phyloP scores from a whole-genome alignment of 371 early-diverging fungal species.

The Massospora cicadina region DNA sequence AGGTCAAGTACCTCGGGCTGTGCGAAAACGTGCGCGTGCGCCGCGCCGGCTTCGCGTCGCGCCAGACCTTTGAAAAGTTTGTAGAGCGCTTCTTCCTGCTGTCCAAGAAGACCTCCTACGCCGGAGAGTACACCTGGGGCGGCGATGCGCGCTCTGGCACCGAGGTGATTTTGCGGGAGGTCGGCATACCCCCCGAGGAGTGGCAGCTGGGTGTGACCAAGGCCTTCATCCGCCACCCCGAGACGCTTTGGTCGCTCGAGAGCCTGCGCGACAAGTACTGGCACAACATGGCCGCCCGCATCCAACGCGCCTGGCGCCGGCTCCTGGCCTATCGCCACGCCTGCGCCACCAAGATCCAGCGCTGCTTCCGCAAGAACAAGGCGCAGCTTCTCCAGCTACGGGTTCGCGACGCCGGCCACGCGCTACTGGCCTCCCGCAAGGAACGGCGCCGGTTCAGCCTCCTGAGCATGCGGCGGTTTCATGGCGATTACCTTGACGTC shows the following conservation, averaged over 20 bases:
- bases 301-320: constrained; percentile 79
- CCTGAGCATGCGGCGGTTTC: constrained; percentile 62
- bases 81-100: constrained; percentile 59
- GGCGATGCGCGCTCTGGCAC: constrained; percentile 55
- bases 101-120: constrained; percentile 64
- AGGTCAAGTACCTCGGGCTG: constrained; percentile 88
- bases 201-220: constrained; percentile 93
- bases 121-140: constrained; percentile 72
- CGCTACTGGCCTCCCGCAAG: constrained; percentile 74
- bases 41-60: constrained; percentile 91
- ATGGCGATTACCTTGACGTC: constrained; percentile 82
- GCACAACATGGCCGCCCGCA: constrained; percentile 88
- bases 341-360: constrained; percentile 59
- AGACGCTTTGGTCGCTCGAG: constrained; percentile 87
- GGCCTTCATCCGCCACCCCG: constrained; percentile 88
- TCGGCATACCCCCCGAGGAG: constrained; percentile 66
- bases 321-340: constrained; percentile 54
- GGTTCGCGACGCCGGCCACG: constrained; percentile 81
- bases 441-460: constrained; percentile 80
- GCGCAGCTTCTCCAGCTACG: constrained; percentile 76
- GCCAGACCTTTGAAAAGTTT: constrained; percentile 80
- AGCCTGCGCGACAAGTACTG: constrained; percentile 85
- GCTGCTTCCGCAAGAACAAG: constrained; percentile 75
- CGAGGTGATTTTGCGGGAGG: constrained; percentile 64
- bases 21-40: constrained; percentile 95